Percentiles rank a stretch among this genome's conserved stretches.
Evolutionary conservation across 2,329 filamentous ascomycete genomes (phyloP).

Genomic region (Ophiostoma populinum): DNA sequence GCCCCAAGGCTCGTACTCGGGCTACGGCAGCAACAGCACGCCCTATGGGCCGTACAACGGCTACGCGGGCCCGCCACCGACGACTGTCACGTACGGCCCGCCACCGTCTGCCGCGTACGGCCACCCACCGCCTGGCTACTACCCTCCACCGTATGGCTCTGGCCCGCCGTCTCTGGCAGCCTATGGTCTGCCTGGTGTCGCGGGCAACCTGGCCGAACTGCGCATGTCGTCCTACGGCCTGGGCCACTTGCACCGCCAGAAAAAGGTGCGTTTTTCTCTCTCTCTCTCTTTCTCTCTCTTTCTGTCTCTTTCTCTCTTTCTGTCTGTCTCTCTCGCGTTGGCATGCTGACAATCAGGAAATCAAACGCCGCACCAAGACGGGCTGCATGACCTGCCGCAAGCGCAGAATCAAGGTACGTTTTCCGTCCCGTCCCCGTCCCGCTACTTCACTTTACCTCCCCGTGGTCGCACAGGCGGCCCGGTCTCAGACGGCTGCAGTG

Average conservation of each 20-base stretch:
- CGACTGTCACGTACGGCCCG: no score
- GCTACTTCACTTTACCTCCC: background rate
- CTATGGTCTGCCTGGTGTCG: conserved; percentile 28
- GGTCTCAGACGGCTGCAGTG: no score
- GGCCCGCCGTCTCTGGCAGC: no score
- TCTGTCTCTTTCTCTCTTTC: no score
- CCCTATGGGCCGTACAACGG: no score
- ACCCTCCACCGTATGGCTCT: no score
- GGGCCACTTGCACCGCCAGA: conserved; percentile 22
- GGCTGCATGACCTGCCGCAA: conserved; percentile 46
- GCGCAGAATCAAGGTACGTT: conserved; percentile 39
- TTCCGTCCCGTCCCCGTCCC: background rate
- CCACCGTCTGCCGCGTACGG: no score
- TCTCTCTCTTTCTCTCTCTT: no score
- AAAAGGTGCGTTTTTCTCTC: conserved; percentile 31
- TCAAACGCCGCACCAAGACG: conserved; percentile 45
- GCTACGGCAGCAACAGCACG: no score
- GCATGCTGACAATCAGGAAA: conserved; percentile 27
- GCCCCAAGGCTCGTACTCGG: no score
- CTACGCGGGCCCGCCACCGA: no score
- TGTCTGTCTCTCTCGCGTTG: background rate
- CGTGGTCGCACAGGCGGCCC: background rate
- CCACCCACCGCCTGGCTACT: no score
- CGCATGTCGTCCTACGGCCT: conserved; percentile 7
- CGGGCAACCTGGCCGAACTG: conserved; percentile 7